Base-by-base conservation (phyloP, 305 asterid genomes). In the Rubia tinctorum region DNA sequence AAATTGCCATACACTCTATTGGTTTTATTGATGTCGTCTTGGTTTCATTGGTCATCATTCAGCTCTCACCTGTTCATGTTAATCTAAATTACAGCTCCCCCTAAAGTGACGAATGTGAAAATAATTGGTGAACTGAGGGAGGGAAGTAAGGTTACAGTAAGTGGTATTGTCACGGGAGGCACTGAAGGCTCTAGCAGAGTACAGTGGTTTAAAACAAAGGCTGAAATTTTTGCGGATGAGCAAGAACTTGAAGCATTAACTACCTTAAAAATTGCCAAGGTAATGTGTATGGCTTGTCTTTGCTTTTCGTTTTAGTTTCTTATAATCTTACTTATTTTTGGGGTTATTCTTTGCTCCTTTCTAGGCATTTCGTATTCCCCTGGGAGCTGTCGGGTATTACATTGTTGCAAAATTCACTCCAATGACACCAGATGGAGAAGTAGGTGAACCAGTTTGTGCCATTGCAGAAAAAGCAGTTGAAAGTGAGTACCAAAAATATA, bases 161-260 rank as follows among this genome's bases (percentile, higher is more conserved):
- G 95, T 49, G 98, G 97, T 82, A 88, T 89, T 71, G 97, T 95
- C 75, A 93, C 96, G 8, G 99, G 98, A 79, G 99, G 98, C 80
- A 95, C 97, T 51, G 99, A 95, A 88, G 97, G 95, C 49, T 93
- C 98, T 76, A 95, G 99, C 86, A 88, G 97, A 84, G 99, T 95
- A 80, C 98, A 95, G 80, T 95, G 99, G 99, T 95, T 95, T 84
- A 95, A 91, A 86, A 84, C 93, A 75, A 79, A 82, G 83, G 87
- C 89, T 64, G 75, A 89, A 73, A 75, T 82, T 62, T 86, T 93
- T 64, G 95, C 87, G 78, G 88, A 83, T 75, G 99, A 95, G 86
- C 84, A 88, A 80, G 87, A 72, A 76, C 81, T 90, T 75, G 99
- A 95, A 82, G 91, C 92, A 65, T 80, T 93, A 73, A 93, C 88